These are phyloP conservation scores for Tolypocladium ophioglossoides DNA, from an alignment of 2,329 filamentous ascomycete species.

Conservation along the genomic window DNA sequence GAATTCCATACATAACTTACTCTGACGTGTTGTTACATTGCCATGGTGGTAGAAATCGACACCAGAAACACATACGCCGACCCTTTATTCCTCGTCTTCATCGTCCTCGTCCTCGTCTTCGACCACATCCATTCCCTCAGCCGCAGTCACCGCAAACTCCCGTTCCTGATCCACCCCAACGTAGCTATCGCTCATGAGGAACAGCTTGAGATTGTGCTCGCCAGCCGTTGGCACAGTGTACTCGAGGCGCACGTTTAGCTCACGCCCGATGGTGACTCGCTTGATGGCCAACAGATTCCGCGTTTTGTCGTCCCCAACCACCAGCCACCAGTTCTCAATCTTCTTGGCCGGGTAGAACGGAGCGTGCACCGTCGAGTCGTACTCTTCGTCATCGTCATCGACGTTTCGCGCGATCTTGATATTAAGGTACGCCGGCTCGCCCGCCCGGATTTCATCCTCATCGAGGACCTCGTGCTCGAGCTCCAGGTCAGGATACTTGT, in stretches of 20 bases:
- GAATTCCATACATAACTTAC: neutral
- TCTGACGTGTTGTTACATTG: neutral
- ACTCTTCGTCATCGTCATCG: slow-evolving; percentile 55
- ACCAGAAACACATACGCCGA: neutral
- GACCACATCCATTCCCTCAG: slow-evolving; percentile 92
- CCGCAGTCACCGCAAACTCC: slow-evolving; percentile 72
- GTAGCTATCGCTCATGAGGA: slow-evolving; percentile 95
- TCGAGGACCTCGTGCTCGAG: slow-evolving; percentile 83
- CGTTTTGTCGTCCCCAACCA: slow-evolving; percentile 85
- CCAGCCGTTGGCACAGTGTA: slow-evolving; percentile 79
- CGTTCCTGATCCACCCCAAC: slow-evolving; percentile 95
- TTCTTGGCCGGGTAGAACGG: slow-evolving; percentile 90
- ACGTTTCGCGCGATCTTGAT: slow-evolving; percentile 79
- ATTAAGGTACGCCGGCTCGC: slow-evolving; percentile 70
- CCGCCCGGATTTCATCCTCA: slow-evolving; percentile 66
- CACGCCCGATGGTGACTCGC: slow-evolving; percentile 74
- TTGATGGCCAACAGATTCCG: slow-evolving; percentile 89
- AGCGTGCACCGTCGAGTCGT: slow-evolving; percentile 79
- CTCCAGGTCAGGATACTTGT: slow-evolving; percentile 91
- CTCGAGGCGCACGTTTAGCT: slow-evolving; percentile 71
- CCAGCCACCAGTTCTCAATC: slow-evolving; percentile 97
- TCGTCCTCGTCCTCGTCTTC: slow-evolving; percentile 74
- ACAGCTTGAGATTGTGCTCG: slow-evolving; percentile 79
- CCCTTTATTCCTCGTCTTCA: slow-evolving; percentile 29
- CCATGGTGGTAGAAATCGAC: neutral